phyloP scores from a whole-genome alignment of 192 early-diverging fungal genomes.

The Jimgerdemannia flammicorona region DNA sequence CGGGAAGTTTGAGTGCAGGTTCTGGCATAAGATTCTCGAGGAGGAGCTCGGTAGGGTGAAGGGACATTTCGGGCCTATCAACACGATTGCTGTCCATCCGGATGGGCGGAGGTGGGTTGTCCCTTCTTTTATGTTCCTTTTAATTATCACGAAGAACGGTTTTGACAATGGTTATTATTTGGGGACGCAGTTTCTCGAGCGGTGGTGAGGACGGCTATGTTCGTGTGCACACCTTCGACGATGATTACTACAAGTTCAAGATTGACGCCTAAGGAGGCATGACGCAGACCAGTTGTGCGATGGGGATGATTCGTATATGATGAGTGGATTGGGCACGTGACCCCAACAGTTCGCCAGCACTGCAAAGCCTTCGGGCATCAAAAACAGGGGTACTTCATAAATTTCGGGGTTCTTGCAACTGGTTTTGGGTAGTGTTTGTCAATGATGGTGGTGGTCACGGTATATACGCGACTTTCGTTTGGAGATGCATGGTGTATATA shows the following conservation, averaged over 20 bases:
- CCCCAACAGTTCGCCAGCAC: too few species aligned
- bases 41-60: conserved; percentile 96
- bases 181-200: conserved; percentile 69
- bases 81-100: conserved; percentile 96
- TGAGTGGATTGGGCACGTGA: too few species aligned
- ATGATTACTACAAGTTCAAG: conserved; percentile 95
- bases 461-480: too few species aligned
- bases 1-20: conserved; percentile 96
- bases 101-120: conserved; percentile 64
- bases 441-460: too few species aligned
- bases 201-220: conserved; percentile 99
- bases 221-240: conserved; percentile 93
- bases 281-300: not conserved
- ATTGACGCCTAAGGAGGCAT: conserved; percentile 44
- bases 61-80: conserved; percentile 99
- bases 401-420: too few species aligned
- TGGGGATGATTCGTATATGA: too few species aligned
- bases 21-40: conserved; percentile 96
- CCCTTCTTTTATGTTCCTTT: not conserved
- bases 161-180: conserved; percentile 1
- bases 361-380: too few species aligned
- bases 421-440: too few species aligned
- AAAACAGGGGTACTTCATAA: too few species aligned
- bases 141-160: too few species aligned
- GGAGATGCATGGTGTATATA: too few species aligned